These are phyloP conservation scores for Phragmites australis DNA, from an alignment of 176 grass and related monocot genomes.

Conservation along the genomic window DNA sequence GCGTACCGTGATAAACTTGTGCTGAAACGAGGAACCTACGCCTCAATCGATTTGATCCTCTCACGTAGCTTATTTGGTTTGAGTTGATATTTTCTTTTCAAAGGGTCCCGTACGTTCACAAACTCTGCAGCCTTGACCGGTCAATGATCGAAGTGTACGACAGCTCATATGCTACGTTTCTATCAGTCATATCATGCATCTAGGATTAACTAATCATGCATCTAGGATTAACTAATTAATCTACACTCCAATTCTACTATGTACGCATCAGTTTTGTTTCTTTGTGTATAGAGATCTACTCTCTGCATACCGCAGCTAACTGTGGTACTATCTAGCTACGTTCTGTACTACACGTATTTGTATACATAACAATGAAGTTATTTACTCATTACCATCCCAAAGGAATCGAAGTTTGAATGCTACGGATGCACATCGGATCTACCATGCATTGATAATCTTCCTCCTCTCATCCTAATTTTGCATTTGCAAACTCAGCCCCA, in stretches of 20 bases:
- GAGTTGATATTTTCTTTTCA: not conserved
- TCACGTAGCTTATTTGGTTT: not conserved
- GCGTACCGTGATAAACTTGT: not conserved
- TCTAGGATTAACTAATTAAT: too few relatives aligned
- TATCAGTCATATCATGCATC: slow-evolving; percentile 1
- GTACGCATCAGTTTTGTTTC: not conserved
- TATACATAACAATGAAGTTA: too few relatives aligned
- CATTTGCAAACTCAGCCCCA: too few relatives aligned
- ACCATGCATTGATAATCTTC: too few relatives aligned
- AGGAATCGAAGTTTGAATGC: too few relatives aligned
- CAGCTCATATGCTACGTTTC: not conserved
- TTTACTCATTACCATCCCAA: too few relatives aligned
- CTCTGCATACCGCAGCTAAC: not conserved
- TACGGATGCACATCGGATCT: too few relatives aligned
- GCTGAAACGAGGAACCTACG: not conserved
- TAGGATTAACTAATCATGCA: not conserved
- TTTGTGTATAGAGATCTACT: not conserved
- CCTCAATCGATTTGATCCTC: not conserved
- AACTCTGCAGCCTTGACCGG: not conserved
- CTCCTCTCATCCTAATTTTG: too few relatives aligned
- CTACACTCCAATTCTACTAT: not conserved
- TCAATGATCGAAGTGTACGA: not conserved
- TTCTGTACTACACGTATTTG: too few relatives aligned
- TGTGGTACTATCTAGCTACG: not conserved
- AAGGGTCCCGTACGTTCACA: not conserved